Percentiles rank a stretch among this genome's conserved stretches.
Evolutionary conservation across 176 grass and related monocot genomes (phyloP).

Genomic region (Oryza officinalis): DNA sequence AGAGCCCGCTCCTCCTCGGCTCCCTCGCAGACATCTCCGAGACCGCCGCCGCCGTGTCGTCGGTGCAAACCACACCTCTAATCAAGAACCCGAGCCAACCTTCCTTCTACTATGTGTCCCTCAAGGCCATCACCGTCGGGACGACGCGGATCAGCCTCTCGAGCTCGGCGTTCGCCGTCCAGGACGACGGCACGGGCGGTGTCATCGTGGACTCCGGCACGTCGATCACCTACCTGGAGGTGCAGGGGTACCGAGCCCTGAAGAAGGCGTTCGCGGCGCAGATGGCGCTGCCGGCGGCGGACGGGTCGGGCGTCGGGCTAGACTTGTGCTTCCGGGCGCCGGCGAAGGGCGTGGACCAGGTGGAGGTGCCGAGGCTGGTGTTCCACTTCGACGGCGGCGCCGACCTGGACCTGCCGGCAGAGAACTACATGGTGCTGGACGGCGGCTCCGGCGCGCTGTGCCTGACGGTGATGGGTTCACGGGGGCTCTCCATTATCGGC

Average conservation of each 20-base stretch:
- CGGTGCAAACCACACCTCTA: constrained; percentile 64
- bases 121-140: constrained; percentile 60
- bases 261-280: constrained; percentile 55
- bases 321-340: constrained; percentile 65
- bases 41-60: not conserved
- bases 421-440: constrained; percentile 77
- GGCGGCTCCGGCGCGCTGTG: constrained; percentile 49
- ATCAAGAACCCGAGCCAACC: constrained; percentile 62
- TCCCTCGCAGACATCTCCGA: constrained; percentile 32
- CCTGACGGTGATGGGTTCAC: constrained; percentile 54
- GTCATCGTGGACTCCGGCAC: constrained; percentile 84
- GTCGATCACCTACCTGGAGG: constrained; percentile 67
- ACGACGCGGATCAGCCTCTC: constrained; percentile 43
- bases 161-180: constrained; percentile 43
- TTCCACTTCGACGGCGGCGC: constrained; percentile 72
- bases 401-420: constrained; percentile 60
- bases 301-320: constrained; percentile 51
- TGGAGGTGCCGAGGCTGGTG: constrained; percentile 66
- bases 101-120: constrained; percentile 64
- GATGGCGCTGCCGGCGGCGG: constrained; percentile 47
- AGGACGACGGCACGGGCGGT: constrained; percentile 57
- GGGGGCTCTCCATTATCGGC: constrained; percentile 62
- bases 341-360: constrained; percentile 31
- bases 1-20: constrained; percentile 62
- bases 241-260: constrained; percentile 43